phyloP scores from a whole-genome alignment of 2,329 filamentous ascomycete genomes.

The Calonectria pteridis region DNA sequence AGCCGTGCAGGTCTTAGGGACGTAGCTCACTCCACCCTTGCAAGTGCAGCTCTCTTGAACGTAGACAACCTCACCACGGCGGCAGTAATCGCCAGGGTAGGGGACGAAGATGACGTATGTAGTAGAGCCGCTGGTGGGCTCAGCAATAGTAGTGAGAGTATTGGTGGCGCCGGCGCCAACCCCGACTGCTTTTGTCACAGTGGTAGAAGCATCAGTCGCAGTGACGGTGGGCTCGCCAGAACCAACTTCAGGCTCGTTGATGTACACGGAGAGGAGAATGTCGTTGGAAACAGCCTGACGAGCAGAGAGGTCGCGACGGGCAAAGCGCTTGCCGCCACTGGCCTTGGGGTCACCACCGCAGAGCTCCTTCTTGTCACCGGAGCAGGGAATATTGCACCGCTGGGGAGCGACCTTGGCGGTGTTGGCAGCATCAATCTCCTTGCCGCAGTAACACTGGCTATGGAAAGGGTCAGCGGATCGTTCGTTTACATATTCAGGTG shows the following conservation, averaged over 20 bases:
- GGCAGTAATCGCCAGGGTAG: constrained; percentile 34
- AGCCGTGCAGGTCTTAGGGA: constrained; percentile 34
- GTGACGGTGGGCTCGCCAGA: neutral
- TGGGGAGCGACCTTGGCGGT: constrained; percentile 24
- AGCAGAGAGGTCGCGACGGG: constrained; percentile 9
- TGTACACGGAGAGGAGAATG: constrained; percentile 41
- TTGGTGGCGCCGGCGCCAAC: constrained; percentile 33
- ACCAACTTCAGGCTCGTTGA: constrained; percentile 27
- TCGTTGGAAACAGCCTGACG: constrained; percentile 38
- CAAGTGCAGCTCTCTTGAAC: constrained; percentile 35
- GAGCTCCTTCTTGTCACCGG: constrained; percentile 35
- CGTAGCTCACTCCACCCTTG: constrained; percentile 36
- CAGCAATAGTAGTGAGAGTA: constrained; percentile 36
- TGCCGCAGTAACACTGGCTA: constrained; percentile 41
- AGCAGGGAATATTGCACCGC: constrained; percentile 37
- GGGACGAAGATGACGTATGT: constrained; percentile 37
- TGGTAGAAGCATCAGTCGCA: neutral
- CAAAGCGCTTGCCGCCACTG: constrained; percentile 26
- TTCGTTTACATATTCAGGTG: fast-evolving
- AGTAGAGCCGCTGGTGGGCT: neutral
- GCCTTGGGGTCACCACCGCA: constrained; percentile 38
- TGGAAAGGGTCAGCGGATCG: neutral
- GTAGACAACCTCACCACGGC: constrained; percentile 34
- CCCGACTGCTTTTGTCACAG: constrained; percentile 5
- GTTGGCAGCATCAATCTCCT: constrained; percentile 20